Evolutionary conservation across 352 stramenopile genomes (phyloP), one percentile per base, ranked within the genome.

Genomic region (Peronospora tabacina): DNA sequence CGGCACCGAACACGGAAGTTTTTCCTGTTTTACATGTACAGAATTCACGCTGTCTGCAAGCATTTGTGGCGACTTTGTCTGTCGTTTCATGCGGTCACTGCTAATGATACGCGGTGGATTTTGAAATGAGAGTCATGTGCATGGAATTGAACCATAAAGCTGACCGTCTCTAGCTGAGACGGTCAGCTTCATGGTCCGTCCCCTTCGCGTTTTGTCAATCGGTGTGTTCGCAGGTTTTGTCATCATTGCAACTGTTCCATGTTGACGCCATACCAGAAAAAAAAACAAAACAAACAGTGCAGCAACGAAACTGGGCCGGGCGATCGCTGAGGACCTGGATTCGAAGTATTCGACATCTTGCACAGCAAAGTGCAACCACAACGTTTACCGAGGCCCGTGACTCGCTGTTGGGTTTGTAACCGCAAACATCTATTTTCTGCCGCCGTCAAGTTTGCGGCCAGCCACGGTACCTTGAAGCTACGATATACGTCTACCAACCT

Each of bases 1-100:
- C 19, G 62, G 62, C 33, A 70, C 62, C 15, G 62, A 62, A 42
- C 62, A 70, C 38, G 42, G 62, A 38, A 67, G 67, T 19, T 55
- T 36, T 13, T 54, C 28, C 43, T 63, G 54, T 9, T 5, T 22
- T 22, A 34, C 29, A 15, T 22, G 11, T 4, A 13, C 38, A 29
- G 36, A 15, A 39, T 59, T 39, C 17, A 42, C 24, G 26, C 6
- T 49, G 22, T 9, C 46, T 45, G 33, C 9, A 24, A 55, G 33
- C 48, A 62, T 51, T 36, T 30, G 10, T 38, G 26, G 7, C 26
- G n/a, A 8, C 7, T 9, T 16, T 36, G 32, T 5, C 12, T 36
- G 32, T 36, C 5, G 12, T 17, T 36, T 15, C 16, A 7, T 32
- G 43, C 20, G 2, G 11, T 36, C 7, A 6, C 3, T 32, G 43